Evolutionary conservation across 2,329 filamentous ascomycete species (phyloP), one percentile per base, ranked within the genome.

Genomic region (Hypoxylon sp.): DNA sequence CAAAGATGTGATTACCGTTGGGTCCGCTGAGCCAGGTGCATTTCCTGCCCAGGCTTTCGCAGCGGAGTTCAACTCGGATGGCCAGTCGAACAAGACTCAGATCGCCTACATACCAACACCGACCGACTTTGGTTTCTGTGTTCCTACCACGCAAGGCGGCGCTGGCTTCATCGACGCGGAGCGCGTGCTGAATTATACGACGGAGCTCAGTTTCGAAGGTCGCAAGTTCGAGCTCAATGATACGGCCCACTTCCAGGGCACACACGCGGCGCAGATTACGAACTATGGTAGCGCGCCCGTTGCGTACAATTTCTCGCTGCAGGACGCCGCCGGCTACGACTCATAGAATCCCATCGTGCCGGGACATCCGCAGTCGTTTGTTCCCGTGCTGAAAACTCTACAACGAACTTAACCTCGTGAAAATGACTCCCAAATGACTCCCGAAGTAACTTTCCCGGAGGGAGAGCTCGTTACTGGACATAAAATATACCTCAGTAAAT

Each of bases 101-200:
- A 57, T 76, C 33, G 74, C 70, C 35, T 77, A 77, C 61, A 66
- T 70, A 6, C 72, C 73, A 7, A 66, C 46, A 6, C 22, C 53
- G 1, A 68, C 58, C 2, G 69, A 70, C 46, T 73, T 68, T 20
- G 66, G 69, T 2, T 74, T 72, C 70, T 73, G 69, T 46, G 75
- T 75, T n/a, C 80, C 82, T 6, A 77, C 82, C 14, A 73, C 79
- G 1, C 82, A 83, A 2, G 78, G 80, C 0, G 82, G 82, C 14
- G 82, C 83, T 2, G 78, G 79, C 30, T 75, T 85, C 6, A 77
- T 86, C 50, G 84, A 86, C 25, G 86, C 86, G 83, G 82, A 84
- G 50, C 82, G 81, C 63, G 87, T 91, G 1, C 88, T 91, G 75
- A 82, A 90, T 3, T 89, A 91, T 70, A 89, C 89, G 1, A 90